Evolutionary conservation across 2,329 filamentous ascomycete species (phyloP), one percentile per base, ranked within the genome.

Genomic region (Periglandula ipomoeae): DNA sequence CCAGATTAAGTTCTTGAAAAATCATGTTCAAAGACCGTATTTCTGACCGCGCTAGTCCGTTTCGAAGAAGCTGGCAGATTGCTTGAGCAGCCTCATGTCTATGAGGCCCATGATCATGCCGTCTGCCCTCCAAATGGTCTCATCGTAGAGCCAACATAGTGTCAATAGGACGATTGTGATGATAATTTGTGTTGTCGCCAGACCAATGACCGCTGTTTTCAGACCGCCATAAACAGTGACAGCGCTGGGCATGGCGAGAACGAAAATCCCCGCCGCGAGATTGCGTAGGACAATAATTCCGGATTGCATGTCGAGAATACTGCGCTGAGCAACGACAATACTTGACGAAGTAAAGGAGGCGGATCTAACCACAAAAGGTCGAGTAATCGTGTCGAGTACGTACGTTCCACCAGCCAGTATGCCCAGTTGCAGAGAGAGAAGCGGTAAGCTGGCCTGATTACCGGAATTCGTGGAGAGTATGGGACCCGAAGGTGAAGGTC

Each of bases 271-370:
- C 0, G 67, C 64, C 4, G 65, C 56, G 15, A 75, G 42, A 11
- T 60, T 65, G 20, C 71, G 66, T 61, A 71, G 66, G 34, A 69
- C 63, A 2, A 60, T 52, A 2, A 75, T 63, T 26, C 64, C 70
- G 3, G 64, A 68, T 23, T 67, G 61, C 74, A 78, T 77, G 53
- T 78, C 73, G 13, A 65, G 65, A 15, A 69, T 70, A 55, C 66
- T 72, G 26, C 73, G 69, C 46, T 74, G 64, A 22, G 68, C 67
- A 11, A 70, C 61, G n/a, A 62, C 63, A 22, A 76, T 62, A 56
- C 68, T 76, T 5, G 70, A 65, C 3, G 67, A 70, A 0, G 73
- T 76, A 52, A 73, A 77, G 41, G 70, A 68, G 7, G 73, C 70
- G 27, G 72, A 76, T n/a, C 68, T 65, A 23, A 65, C 63, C 40